phyloP scores from a whole-genome alignment of 106 monocot species.

The Dendrobium catenatum region DNA sequence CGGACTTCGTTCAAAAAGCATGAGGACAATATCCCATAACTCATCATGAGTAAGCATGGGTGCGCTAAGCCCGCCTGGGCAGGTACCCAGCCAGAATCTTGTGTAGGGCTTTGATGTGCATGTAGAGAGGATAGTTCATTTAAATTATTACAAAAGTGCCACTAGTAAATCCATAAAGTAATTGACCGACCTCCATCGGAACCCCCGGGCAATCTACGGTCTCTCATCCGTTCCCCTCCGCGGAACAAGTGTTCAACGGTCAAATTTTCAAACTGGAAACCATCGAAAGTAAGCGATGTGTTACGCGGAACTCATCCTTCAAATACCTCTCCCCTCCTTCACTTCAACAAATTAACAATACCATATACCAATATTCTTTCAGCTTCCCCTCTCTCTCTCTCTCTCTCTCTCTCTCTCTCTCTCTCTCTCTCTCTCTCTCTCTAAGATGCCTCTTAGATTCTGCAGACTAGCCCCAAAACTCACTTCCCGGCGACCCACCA shows the following conservation, averaged over 20 bases:
- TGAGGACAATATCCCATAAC: too few species aligned
- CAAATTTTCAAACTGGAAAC: constrained; percentile 20
- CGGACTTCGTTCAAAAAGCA: too few species aligned
- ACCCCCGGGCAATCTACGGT: too few species aligned
- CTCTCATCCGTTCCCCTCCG: too few species aligned
- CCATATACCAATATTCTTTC: not conserved
- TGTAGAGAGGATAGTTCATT: too few species aligned
- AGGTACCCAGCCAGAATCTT: too few species aligned
- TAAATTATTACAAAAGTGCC: too few species aligned
- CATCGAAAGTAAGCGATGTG: not conserved
- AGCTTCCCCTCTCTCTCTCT: not conserved
- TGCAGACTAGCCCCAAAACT: not conserved
- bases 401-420: not conserved
- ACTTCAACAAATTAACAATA: not conserved
- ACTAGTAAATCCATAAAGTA: too few species aligned
- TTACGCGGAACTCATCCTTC: constrained; percentile 2
- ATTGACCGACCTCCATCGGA: too few species aligned
- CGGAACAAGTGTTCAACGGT: constrained; percentile 31
- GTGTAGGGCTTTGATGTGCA: too few species aligned
- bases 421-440: not conserved
- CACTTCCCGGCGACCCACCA: not conserved
- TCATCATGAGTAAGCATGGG: too few species aligned
- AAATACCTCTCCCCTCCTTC: not conserved
- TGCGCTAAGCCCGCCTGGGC: too few species aligned
- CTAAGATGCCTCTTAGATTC: not conserved